A percentile compares a stretch with the other conserved stretches of the same genome.
Conservation (phyloP, 2,329 filamentous ascomycete genomes). For the Colletotrichum salicis region DNA sequence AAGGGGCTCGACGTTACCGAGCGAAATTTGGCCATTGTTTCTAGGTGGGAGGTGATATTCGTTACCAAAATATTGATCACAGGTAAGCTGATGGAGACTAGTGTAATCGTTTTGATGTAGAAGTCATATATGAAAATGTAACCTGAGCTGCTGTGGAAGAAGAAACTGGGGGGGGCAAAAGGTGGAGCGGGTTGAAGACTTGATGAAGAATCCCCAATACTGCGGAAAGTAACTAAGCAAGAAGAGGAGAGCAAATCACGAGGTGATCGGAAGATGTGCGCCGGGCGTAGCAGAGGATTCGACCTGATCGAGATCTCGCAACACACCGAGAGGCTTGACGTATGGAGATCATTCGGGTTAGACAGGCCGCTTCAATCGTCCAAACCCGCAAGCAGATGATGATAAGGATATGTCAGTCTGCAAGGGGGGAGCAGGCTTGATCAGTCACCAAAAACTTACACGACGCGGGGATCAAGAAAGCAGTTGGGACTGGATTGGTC, state of each 20-base stretch:
- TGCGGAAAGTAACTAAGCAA: background rate
- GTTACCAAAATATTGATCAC: background rate
- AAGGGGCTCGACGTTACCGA: slow-evolving; percentile 21
- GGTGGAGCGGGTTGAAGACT: slow-evolving; percentile 20
- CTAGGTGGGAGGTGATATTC: slow-evolving; percentile 24
- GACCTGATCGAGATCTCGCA: slow-evolving; percentile 28
- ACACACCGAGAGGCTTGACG: slow-evolving; percentile 13
- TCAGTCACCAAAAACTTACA: background rate
- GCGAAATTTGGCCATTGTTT: slow-evolving; percentile 14
- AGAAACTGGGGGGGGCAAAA: background rate
- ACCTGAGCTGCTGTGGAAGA: background rate
- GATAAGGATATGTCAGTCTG: slow-evolving; percentile 11
- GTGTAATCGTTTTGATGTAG: background rate
- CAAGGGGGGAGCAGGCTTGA: background rate
- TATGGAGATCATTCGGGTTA: slow-evolving; percentile 17
- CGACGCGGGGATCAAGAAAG: background rate
- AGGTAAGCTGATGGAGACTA: background rate
- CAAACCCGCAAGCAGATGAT: slow-evolving; percentile 10
- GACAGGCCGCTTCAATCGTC: background rate
- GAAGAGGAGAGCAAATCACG: slow-evolving; percentile 5
- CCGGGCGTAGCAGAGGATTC: slow-evolving; percentile 8
- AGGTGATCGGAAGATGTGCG: slow-evolving; percentile 16
- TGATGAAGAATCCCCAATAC: slow-evolving; percentile 11
- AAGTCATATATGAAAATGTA: background rate
- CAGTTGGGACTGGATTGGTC: slow-evolving; percentile 11